phyloP scores from a whole-genome alignment of 2,329 filamentous ascomycete genomes.

The Botrytis cinerea region DNA sequence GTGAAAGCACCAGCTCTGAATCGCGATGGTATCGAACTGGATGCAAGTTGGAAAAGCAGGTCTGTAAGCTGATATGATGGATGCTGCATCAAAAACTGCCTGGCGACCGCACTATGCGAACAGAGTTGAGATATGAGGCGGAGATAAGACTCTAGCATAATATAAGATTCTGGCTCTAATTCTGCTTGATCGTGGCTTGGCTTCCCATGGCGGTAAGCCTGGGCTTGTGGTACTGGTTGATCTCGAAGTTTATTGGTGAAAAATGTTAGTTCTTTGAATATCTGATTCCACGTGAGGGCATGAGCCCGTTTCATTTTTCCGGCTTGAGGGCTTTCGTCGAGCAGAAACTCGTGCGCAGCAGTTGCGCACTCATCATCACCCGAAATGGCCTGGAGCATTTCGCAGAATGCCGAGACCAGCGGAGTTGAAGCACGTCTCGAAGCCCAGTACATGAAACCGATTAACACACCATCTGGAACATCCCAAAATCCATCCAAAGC shows the following conservation, averaged over 20 bases:
- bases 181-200: constrained; percentile 69
- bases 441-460: constrained; percentile 96
- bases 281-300: constrained; percentile 89
- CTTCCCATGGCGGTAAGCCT: constrained; percentile 60
- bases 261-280: constrained; percentile 85
- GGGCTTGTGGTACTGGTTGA: constrained; percentile 59
- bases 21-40: constrained; percentile 72
- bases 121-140: constrained; percentile 83
- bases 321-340: constrained; percentile 77
- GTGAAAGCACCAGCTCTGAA: constrained; percentile 83
- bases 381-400: constrained; percentile 89
- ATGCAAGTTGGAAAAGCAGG: constrained; percentile 76
- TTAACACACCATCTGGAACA: constrained; percentile 87
- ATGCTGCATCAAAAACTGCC: constrained; percentile 71
- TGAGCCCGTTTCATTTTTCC: constrained; percentile 80
- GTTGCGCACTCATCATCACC: constrained; percentile 80
- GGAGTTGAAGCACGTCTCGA: constrained; percentile 92
- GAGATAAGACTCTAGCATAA: constrained; percentile 95
- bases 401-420: constrained; percentile 94
- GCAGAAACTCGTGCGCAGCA: constrained; percentile 82
- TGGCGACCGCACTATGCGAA: constrained; percentile 69
- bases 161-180: constrained; percentile 84
- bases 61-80: constrained; percentile 68
- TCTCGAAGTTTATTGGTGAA: constrained; percentile 80
- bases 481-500: constrained; percentile 83